phyloP scores from a whole-genome alignment of 1,284 basidiomycete species.

The Puccinia horiana region DNA sequence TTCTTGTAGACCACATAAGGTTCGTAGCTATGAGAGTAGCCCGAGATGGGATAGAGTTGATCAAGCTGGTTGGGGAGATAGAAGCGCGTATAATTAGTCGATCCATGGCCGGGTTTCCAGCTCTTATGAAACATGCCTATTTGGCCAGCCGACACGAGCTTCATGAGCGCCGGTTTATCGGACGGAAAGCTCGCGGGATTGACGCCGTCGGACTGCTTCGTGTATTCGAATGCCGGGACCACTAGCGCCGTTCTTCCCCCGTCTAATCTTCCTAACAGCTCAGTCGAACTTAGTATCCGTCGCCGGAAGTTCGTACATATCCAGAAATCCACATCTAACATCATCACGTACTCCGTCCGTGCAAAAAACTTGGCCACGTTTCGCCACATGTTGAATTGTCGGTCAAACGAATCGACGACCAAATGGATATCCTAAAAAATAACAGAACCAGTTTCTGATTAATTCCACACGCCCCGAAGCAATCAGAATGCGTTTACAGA shows the following conservation, averaged over 20 bases:
- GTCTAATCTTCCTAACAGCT: slow-evolving; percentile 60
- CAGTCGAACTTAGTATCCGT: slow-evolving; percentile 61
- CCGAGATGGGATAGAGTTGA: slow-evolving; percentile 71
- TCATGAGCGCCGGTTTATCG: slow-evolving; percentile 67
- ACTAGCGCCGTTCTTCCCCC: slow-evolving; percentile 70
- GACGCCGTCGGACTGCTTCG: slow-evolving; percentile 66
- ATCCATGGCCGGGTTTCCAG: slow-evolving; percentile 76
- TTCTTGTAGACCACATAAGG: slow-evolving; percentile 78
- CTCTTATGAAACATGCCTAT: slow-evolving; percentile 73
- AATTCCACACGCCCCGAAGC: no score
- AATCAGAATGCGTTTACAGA: no score
- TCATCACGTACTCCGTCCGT: slow-evolving; percentile 77
- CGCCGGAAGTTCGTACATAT: slow-evolving; percentile 74
- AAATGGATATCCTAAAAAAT: slow-evolving; percentile 76
- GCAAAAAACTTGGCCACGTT: slow-evolving; percentile 78
- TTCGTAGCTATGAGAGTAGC: slow-evolving; percentile 77
- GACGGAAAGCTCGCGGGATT: slow-evolving; percentile 67
- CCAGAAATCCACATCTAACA: slow-evolving; percentile 83
- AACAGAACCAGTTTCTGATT: no score
- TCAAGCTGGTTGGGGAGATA: slow-evolving; percentile 65
- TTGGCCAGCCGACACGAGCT: slow-evolving; percentile 64
- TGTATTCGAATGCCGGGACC: slow-evolving; percentile 76
- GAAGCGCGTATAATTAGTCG: slow-evolving; percentile 72
- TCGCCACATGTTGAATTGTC: slow-evolving; percentile 82
- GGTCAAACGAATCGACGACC: slow-evolving; percentile 75